phyloP scores from a whole-genome alignment of 371 early-diverging fungal genomes.

The Rhizomucor miehei region DNA sequence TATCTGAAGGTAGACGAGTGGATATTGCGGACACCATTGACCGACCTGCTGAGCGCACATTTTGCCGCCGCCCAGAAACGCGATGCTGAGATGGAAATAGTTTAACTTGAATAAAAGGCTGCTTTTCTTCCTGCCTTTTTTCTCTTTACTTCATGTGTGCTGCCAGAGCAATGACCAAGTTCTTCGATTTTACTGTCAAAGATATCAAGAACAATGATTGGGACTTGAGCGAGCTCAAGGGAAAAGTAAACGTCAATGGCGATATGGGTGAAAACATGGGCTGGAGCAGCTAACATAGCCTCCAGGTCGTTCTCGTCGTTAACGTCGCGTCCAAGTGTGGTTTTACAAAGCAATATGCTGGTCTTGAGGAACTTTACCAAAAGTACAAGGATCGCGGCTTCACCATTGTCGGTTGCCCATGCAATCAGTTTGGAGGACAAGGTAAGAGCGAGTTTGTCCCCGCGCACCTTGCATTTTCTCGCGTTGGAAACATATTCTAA shows the following conservation, averaged over 20 bases:
- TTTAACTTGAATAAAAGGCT: not conserved
- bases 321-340: slow-evolving; percentile 98
- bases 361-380: slow-evolving; percentile 78
- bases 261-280: too few relatives aligned
- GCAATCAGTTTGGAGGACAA: slow-evolving; percentile 87
- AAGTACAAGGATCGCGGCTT: slow-evolving; percentile 79
- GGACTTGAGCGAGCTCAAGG: slow-evolving; percentile 33
- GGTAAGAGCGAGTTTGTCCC: slow-evolving; percentile 35
- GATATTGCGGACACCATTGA: too few relatives aligned
- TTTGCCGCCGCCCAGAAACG: not conserved
- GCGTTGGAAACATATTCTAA: not conserved
- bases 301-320: slow-evolving; percentile 84
- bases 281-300: too few relatives aligned
- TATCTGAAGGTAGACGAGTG: too few relatives aligned
- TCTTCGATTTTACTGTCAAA: slow-evolving; percentile 43
- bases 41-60: too few relatives aligned
- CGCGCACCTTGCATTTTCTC: not conserved
- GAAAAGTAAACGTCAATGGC: slow-evolving; percentile 25
- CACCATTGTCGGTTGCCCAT: slow-evolving; percentile 82
- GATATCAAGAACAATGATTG: slow-evolving; percentile 43
- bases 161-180: slow-evolving; percentile 7
- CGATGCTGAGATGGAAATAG: too few relatives aligned
- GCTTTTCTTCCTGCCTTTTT: not conserved
- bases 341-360: slow-evolving; percentile 84
- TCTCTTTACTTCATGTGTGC: too few relatives aligned